Base-by-base conservation (phyloP, 441 rosid species). In the Macaranga tanarius region DNA sequence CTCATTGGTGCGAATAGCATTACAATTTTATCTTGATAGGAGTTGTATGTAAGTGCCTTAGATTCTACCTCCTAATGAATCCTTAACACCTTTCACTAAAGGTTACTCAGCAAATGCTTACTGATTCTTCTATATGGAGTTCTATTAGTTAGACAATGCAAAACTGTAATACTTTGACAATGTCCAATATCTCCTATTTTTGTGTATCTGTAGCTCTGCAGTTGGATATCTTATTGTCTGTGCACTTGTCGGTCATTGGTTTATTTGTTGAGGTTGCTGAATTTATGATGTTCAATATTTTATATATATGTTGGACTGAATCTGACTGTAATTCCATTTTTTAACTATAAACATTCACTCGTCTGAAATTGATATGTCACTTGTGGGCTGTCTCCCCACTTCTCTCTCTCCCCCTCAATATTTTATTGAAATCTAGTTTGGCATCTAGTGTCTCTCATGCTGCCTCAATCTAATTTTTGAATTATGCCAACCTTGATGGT, bases 381-480 rank as follows among this genome's bases (percentile, higher is more conserved):
- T 62, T 17, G 13, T 38, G 7, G 6, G 2, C 2, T 25, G 4
- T 20, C 25, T n/a, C 17, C 28, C 17, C 15, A 22, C 22, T 7
- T 44, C 45, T 17, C 2, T 20, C 23, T 25, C 22, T 54, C 57
- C 17, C 42, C 19, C 44, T 28, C 11, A 17, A 51, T 31, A 31
- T 67, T 20, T 15, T 44, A 25, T 51, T 34, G 40, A n/a, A 31
- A 2, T n/a, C 26, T 19, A 4, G 34, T 23, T 16, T 47, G 50
- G 9, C 45, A n/a, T 51, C 71, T 52, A 10, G 59, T 67, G 20
- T 23, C 71, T 67, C 47, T 61, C 23, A 50, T 62, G 11, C 44
- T 20, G 16, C 19, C 11, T 44, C 10, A 20, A 34, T 55, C 23
- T 66, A 28, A 28, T 28, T 38, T 22, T 38, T 22, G 56, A 34